Evolutionary conservation across 2,329 filamentous ascomycete genomes (phyloP), one percentile per base, ranked within the genome.

Genomic region (Truncatella angustata): DNA sequence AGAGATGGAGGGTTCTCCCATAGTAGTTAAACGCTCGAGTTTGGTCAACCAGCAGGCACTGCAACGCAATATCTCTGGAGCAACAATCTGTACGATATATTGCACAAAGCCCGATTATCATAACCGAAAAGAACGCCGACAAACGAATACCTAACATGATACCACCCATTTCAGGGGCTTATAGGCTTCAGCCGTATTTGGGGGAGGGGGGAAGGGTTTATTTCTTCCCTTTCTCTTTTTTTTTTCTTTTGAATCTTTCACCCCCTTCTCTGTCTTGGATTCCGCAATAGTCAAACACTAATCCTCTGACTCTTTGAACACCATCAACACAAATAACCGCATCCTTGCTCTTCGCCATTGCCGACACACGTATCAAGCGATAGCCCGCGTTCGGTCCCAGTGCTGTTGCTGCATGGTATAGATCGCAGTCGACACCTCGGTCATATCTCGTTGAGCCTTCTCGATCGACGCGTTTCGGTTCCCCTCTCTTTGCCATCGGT

Each of bases 401-500:
- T 77, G 74, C 51, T 72, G 65, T 10, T 60, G 54, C 44, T 62
- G 62, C 66, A 86, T 74, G 46, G 71, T 71, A 39, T 70, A 54
- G 59, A 86, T 79, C 69, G 91, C 87, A 54, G 70, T 73, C 57
- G 77, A 65, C 57, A 95, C 80, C 52, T 85, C 80, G 42, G 72
- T 67, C 68, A 93, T 90, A 61, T 92, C 89, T 50, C 74, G 72
- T 58, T 86, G 78, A 54, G 92, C 83, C 58, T 83, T 81, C 67
- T 86, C 82, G 66, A 95, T 88, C 50, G 88, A 86, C 48, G 87
- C 87, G 56, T 77, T 78, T 49, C 87, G 84, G 70, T 88, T 88
- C 55, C 87, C 87, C 70, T 94, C 90, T 44, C 77, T 78, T 63
- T 79, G 76, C 91, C 91, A 96, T 55, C 91, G 86, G 59, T 79